Evolutionary conservation across 345 rosid genomes (phyloP).

Genomic region (Turritis glabra): DNA sequence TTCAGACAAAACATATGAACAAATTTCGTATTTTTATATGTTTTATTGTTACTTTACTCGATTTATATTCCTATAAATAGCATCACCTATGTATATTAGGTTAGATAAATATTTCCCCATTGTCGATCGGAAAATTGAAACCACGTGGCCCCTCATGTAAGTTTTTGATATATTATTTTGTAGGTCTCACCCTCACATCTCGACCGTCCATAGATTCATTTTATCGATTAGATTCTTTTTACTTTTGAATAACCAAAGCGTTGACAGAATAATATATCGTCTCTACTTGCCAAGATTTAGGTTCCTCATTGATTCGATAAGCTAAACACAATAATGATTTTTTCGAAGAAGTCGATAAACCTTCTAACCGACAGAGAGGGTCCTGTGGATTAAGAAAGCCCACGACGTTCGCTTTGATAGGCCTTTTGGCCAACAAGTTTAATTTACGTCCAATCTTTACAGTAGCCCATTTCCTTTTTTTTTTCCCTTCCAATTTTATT

Average conservation of each 20-base stretch:
- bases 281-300: conserved; percentile 26
- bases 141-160: conserved; percentile 8
- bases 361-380: background rate
- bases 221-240: background rate
- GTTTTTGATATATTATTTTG: conserved; percentile 12
- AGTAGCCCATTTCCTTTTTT: background rate
- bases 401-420: background rate
- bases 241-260: conserved; percentile 10
- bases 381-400: background rate
- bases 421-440: background rate
- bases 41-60: background rate
- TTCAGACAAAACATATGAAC: background rate
- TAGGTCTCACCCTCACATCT: conserved; percentile 5
- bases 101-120: background rate
- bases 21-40: background rate
- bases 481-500: background rate
- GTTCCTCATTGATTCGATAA: conserved; percentile 3
- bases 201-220: conserved; percentile 13
- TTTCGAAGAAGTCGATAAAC: background rate
- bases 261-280: conserved; percentile 30
- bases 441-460: background rate
- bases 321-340: background rate
- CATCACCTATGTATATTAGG: background rate
- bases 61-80: conserved; percentile 24
- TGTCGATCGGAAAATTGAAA: background rate